phyloP scores from a whole-genome alignment of 2,329 filamentous ascomycete genomes.

The Trichoderma harzianum region DNA sequence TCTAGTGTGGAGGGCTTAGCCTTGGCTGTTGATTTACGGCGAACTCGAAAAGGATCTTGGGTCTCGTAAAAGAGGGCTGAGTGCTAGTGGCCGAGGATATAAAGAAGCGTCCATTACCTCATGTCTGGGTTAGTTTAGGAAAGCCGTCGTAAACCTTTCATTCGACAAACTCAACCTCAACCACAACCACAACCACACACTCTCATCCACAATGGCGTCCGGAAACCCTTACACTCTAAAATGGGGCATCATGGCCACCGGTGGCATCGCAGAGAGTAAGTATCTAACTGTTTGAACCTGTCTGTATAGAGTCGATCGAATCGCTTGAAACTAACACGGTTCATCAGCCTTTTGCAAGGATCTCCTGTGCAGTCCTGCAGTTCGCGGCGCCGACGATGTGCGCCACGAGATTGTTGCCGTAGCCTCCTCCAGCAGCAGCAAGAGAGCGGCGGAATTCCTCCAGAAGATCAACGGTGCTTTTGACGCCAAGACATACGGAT shows the following conservation, averaged over 20 bases:
- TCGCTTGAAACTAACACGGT: not conserved
- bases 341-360: constrained; percentile 66
- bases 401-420: constrained; percentile 75
- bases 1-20: not conserved
- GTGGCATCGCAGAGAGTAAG: constrained; percentile 56
- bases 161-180: not conserved
- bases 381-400: constrained; percentile 68
- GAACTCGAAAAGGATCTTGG: not conserved
- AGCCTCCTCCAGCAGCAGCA: constrained; percentile 70
- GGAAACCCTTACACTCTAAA: constrained; percentile 43
- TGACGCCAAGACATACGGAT: constrained; percentile 70
- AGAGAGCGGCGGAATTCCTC: constrained; percentile 70
- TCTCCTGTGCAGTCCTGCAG: constrained; percentile 68
- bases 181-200: not conserved
- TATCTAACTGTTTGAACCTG: constrained; percentile 3
- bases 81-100: not conserved
- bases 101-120: not conserved
- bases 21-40: not conserved
- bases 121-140: not conserved
- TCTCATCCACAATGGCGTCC: not conserved
- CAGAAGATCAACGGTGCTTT: constrained; percentile 65
- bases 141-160: not conserved
- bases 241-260: constrained; percentile 62
- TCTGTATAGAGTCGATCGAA: not conserved
- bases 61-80: not conserved